Evolutionary conservation across 306 rosid species (phyloP).

Genomic region (Sphenostylis stenocarpa): DNA sequence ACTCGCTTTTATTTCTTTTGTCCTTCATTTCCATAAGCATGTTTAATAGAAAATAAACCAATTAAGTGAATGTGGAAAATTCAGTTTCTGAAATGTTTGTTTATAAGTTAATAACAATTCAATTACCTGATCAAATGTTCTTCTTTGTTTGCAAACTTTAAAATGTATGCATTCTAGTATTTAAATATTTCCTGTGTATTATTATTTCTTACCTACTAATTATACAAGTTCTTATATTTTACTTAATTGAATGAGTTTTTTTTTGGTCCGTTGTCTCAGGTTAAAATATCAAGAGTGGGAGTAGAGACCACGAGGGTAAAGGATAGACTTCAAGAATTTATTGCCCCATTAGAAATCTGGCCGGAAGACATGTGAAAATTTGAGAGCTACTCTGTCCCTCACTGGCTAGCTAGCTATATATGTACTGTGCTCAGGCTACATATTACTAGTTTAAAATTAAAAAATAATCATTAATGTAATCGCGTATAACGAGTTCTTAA

Average conservation of each 20-base stretch:
- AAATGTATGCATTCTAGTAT: neutral
- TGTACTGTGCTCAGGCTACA: neutral
- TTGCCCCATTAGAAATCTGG: constrained; percentile 32
- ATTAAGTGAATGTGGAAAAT: no score
- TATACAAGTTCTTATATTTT: neutral
- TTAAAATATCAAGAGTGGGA: constrained; percentile 63
- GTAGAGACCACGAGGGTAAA: constrained; percentile 59
- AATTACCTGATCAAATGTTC: no score
- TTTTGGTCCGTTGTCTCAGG: constrained; percentile 44
- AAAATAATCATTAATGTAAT: no score
- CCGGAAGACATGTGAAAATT: constrained; percentile 9
- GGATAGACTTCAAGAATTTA: constrained; percentile 51
- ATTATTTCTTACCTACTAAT: no score
- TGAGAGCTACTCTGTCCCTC: neutral
- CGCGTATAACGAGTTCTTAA: no score
- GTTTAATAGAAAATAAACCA: no score
- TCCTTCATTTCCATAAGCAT: neutral
- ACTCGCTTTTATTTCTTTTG: no score
- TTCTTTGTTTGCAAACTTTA: no score
- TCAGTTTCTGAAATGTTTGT: no score
- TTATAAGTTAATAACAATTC: no score
- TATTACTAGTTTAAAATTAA: neutral
- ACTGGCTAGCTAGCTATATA: neutral
- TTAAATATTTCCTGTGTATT: no score
- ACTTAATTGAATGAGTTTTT: neutral